Percentiles rank a stretch among this genome's conserved stretches.
Conservation (phyloP, 2,329 filamentous ascomycete species). For the Penicillium janthinellum region DNA sequence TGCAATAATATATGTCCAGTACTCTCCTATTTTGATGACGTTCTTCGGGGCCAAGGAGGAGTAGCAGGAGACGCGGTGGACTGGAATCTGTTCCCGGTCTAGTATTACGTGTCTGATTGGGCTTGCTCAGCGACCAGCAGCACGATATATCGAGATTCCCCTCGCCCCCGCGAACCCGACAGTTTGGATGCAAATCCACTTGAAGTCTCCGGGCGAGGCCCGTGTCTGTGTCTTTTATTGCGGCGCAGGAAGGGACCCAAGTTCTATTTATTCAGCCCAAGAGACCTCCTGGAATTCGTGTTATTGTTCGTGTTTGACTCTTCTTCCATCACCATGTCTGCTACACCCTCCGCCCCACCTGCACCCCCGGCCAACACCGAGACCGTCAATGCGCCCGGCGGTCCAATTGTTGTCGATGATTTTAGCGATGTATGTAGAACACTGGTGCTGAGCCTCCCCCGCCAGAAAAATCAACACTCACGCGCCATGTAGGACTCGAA, state of each 20-base stretch:
- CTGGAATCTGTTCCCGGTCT: too few relatives aligned
- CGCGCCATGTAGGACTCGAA: constrained; percentile 10
- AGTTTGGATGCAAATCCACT: constrained; percentile 14
- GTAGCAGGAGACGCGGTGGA: too few relatives aligned
- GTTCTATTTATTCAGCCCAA: too few relatives aligned
- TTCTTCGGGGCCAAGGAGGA: too few relatives aligned
- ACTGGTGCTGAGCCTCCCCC: background rate
- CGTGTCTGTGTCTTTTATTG: too few relatives aligned
- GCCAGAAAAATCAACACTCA: too few relatives aligned
- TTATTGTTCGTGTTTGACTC: background rate
- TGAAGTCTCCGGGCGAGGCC: too few relatives aligned
- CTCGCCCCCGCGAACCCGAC: constrained; percentile 5
- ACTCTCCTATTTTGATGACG: too few relatives aligned
- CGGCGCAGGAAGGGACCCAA: too few relatives aligned
- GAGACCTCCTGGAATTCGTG: background rate
- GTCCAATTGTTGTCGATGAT: constrained; percentile 19
- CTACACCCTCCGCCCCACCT: background rate
- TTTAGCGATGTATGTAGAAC: constrained; percentile 15
- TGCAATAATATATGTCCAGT: too few relatives aligned
- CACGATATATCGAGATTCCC: constrained; percentile 2
- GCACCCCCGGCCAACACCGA: background rate
- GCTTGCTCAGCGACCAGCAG: too few relatives aligned
- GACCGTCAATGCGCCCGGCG: constrained; percentile 6
- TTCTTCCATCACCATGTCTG: background rate
- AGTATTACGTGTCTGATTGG: too few relatives aligned